Evolutionary conservation across 176 grass and related monocot species (phyloP).

Genomic region (Avena insularis): DNA sequence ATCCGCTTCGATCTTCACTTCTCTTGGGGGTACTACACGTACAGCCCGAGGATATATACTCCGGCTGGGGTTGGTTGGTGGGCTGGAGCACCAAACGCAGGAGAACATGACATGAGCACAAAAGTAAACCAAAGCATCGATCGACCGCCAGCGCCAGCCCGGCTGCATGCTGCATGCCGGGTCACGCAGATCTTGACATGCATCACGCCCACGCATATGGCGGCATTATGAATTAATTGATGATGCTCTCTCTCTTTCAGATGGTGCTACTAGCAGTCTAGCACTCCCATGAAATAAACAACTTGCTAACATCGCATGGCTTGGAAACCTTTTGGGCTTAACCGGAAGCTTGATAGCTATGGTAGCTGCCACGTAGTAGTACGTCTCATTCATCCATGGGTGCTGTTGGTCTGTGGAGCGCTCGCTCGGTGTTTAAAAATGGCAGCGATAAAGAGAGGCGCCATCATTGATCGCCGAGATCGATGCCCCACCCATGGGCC

Average conservation of each 20-base stretch:
- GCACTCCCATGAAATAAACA: neutral
- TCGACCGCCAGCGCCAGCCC: constrained; percentile 2
- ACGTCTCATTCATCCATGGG: too few relatives aligned
- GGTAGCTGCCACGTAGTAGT: too few relatives aligned
- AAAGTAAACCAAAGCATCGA: neutral
- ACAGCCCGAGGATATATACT: neutral
- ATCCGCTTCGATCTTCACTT: constrained; percentile 13
- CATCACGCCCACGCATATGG: constrained; percentile 17
- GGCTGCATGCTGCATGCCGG: neutral
- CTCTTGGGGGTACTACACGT: neutral
- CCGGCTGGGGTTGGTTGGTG: neutral
- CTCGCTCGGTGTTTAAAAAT: neutral
- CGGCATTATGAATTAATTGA: neutral
- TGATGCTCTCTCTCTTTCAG: neutral
- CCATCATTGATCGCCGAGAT: neutral
- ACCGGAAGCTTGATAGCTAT: too few relatives aligned
- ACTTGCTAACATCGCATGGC: neutral
- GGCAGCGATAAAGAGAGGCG: neutral
- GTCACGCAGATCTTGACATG: neutral
- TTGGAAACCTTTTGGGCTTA: too few relatives aligned
- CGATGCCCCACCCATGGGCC: neutral
- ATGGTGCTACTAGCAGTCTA: neutral
- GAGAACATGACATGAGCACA: neutral
- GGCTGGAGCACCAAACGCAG: constrained; percentile 24
- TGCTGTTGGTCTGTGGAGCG: neutral